phyloP scores from a whole-genome alignment of 1,139 yeast genomes.

The Blastobotrys serpentis region DNA sequence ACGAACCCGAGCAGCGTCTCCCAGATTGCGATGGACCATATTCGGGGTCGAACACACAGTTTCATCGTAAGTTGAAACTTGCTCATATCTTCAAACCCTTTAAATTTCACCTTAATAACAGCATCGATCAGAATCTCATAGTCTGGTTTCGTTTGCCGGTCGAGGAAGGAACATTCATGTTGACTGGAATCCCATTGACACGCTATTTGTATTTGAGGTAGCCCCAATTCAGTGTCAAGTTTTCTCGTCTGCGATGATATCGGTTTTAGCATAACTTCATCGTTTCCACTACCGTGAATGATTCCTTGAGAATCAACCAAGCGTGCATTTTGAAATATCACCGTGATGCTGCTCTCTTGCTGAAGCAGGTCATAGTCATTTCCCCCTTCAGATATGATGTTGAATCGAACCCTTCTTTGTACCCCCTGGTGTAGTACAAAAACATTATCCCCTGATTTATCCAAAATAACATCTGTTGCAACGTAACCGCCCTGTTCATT shows the following conservation, averaged over 20 bases:
- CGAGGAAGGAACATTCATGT: conserved; percentile 24
- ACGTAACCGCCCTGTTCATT: conserved; percentile 31
- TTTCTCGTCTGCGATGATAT: neutral
- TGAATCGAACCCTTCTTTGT: conserved; percentile 31
- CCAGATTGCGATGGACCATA: conserved; percentile 20
- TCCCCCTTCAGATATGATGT: conserved; percentile 21
- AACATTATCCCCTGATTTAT: conserved; percentile 19
- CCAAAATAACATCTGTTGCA: conserved; percentile 25
- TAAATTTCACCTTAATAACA: conserved; percentile 9
- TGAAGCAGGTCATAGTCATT: too few species aligned
- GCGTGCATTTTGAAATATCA: conserved; percentile 23
- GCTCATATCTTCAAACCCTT: neutral
- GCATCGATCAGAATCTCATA: conserved; percentile 17
- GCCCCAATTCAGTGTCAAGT: conserved; percentile 6
- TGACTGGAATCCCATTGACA: conserved; percentile 30
- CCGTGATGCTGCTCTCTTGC: neutral
- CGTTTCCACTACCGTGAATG: conserved; percentile 15
- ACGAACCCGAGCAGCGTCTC: conserved; percentile 20
- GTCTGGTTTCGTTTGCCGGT: conserved; percentile 23
- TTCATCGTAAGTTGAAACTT: conserved; percentile 14
- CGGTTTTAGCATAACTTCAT: neutral
- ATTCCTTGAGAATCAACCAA: conserved; percentile 27
- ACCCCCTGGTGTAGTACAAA: conserved; percentile 33
- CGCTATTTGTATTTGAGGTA: conserved; percentile 15
- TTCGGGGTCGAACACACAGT: conserved; percentile 14